These are phyloP conservation scores for Silene uniflora DNA, from an alignment of 148 eudicot species.

Conservation along the genomic window DNA sequence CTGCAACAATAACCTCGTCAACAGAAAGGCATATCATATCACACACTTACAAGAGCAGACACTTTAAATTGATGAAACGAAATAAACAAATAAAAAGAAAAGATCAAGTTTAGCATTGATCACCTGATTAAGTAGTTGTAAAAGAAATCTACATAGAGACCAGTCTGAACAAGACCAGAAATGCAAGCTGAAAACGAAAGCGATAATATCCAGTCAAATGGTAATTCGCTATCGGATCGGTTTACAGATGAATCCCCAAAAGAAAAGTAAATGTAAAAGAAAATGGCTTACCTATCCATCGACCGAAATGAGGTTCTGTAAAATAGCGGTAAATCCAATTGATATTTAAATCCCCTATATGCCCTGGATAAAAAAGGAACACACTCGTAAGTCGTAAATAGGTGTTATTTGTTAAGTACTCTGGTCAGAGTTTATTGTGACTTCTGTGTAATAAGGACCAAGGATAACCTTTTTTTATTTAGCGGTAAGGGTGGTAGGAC, in stretches of 20 bases:
- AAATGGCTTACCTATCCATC: constrained; percentile 45
- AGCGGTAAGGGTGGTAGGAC: neutral
- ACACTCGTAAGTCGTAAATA: neutral
- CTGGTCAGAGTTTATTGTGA: too few relatives aligned
- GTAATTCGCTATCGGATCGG: neutral
- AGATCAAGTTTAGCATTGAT: neutral
- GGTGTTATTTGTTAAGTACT: neutral
- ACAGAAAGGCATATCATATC: neutral
- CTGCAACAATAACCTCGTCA: too few relatives aligned
- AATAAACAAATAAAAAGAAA: neutral
- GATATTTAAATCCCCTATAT: constrained; percentile 83
- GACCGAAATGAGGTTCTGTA: constrained; percentile 57
- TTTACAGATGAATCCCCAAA: neutral
- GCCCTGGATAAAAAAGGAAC: constrained; percentile 44
- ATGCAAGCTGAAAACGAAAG: constrained; percentile 55
- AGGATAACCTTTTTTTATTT: too few relatives aligned
- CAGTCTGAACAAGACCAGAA: constrained; percentile 77
- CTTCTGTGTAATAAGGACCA: neutral
- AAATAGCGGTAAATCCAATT: constrained; percentile 94
- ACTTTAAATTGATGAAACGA: neutral
- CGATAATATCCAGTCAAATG: too few relatives aligned
- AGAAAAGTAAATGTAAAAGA: neutral
- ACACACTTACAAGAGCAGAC: neutral
- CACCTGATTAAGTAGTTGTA: constrained; percentile 79
- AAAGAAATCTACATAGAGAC: constrained; percentile 83